Percentiles rank a stretch among this genome's conserved stretches.
Conservation (phyloP, 495 filamentous ascomycete species). For the Astrothelium subdiscretum region DNA sequence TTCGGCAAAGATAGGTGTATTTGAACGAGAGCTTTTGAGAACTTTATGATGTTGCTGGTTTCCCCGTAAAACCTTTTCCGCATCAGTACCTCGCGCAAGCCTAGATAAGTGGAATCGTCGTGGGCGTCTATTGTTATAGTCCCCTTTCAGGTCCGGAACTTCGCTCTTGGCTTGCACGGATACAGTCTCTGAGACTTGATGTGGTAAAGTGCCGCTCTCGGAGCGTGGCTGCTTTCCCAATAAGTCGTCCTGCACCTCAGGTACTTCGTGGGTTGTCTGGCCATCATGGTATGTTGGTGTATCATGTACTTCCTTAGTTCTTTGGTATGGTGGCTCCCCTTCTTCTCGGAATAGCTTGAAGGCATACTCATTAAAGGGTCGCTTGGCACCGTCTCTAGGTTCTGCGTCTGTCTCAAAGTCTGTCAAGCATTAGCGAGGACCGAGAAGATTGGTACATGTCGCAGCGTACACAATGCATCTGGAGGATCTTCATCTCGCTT, state of each 20-base stretch:
- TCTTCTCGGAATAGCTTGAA: not conserved
- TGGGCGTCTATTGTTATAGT: not conserved
- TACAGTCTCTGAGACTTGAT: too few relatives aligned
- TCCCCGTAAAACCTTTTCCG: not conserved
- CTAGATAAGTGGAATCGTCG: not conserved
- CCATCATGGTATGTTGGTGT: too few relatives aligned
- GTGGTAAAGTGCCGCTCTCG: not conserved
- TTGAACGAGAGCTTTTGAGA: not conserved
- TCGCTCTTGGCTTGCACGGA: not conserved
- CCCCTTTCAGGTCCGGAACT: not conserved
- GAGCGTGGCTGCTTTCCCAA: not conserved
- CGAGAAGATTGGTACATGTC: too few relatives aligned
- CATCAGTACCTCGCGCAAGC: not conserved
- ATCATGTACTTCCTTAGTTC: too few relatives aligned
- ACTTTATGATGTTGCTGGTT: not conserved
- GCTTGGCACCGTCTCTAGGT: not conserved
- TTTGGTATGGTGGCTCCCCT: too few relatives aligned
- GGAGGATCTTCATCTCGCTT: not conserved
- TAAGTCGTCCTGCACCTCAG: too few relatives aligned
- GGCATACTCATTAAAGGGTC: not conserved
- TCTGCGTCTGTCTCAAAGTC: not conserved
- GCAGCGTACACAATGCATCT: not conserved
- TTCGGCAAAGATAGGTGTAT: not conserved
- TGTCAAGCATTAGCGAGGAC: not conserved
- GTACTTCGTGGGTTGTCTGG: too few relatives aligned